Conservation (phyloP, 306 rosid genomes). For the Argentina anserina region DNA sequence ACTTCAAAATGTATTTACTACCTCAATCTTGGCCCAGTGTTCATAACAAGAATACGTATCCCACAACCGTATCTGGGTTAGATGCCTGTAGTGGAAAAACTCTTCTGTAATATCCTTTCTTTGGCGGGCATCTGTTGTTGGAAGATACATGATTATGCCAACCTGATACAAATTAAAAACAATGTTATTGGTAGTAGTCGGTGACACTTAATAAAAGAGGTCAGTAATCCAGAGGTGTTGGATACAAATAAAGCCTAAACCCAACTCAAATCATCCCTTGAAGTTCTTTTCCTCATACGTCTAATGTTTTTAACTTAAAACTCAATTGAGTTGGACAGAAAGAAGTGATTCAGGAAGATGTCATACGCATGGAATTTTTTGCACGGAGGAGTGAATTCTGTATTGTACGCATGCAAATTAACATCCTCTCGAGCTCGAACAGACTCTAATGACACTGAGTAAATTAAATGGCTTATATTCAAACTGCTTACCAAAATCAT, state of each 20-base stretch:
- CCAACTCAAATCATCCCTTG: background rate
- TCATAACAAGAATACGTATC: slow-evolving; percentile 76
- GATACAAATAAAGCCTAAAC: background rate
- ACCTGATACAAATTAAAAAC: slow-evolving; percentile 55
- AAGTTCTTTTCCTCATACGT: background rate
- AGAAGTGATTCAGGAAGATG: background rate
- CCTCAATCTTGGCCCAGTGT: slow-evolving; percentile 99
- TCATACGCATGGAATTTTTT: background rate
- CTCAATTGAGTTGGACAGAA: background rate
- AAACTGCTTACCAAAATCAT: background rate
- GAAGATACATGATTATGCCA: slow-evolving; percentile 98
- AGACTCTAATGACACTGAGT: slow-evolving; percentile 58
- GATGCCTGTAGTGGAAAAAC: slow-evolving; percentile 80
- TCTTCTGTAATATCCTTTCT: slow-evolving; percentile 90
- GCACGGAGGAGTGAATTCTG: background rate
- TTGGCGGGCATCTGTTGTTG: slow-evolving; percentile 78
- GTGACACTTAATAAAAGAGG: background rate
- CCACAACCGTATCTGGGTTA: slow-evolving; percentile 64
- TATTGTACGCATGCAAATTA: slow-evolving; percentile 84
- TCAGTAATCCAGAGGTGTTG: background rate
- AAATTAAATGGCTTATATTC: background rate
- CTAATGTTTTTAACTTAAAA: background rate
- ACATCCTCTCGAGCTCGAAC: slow-evolving; percentile 78
- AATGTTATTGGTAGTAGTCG: background rate
- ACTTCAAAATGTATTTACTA: slow-evolving; percentile 17